phyloP scores from a whole-genome alignment of 371 early-diverging fungal species.

The Mucor indicus region DNA sequence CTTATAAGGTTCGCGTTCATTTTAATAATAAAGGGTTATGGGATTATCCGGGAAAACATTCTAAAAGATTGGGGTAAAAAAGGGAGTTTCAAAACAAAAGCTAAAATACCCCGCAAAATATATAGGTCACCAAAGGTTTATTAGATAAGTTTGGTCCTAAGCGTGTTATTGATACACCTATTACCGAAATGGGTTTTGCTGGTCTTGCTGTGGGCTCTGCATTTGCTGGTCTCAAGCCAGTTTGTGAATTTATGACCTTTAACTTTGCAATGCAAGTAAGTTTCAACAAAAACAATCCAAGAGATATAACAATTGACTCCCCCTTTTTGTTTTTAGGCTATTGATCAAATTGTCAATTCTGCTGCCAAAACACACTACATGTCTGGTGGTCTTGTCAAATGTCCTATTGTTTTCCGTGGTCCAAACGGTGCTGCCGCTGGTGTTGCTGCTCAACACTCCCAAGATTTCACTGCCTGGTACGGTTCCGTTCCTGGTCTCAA shows the following conservation, averaged over 20 bases:
- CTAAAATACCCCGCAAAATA: not conserved
- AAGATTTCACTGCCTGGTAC: slow-evolving; percentile 98
- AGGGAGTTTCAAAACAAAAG: slow-evolving; percentile 11
- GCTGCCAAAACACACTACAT: slow-evolving; percentile 99
- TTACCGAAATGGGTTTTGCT: slow-evolving; percentile 99
- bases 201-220: slow-evolving; percentile 99
- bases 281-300: not conserved
- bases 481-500: slow-evolving; percentile 98
- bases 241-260: slow-evolving; percentile 99
- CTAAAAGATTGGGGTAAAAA: slow-evolving; percentile 41
- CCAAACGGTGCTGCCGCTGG: slow-evolving; percentile 99
- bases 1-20: slow-evolving; percentile 86
- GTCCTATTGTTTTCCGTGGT: slow-evolving; percentile 99
- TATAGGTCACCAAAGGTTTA: slow-evolving; percentile 96
- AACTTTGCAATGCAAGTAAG: slow-evolving; percentile 99
- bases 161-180: slow-evolving; percentile 99
- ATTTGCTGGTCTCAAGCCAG: slow-evolving; percentile 93
- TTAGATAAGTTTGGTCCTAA: slow-evolving; percentile 96
- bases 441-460: slow-evolving; percentile 99
- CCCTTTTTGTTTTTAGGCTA: slow-evolving; percentile 73
- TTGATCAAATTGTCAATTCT: slow-evolving; percentile 99
- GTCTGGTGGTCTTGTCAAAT: slow-evolving; percentile 90
- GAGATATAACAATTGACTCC: not conserved
- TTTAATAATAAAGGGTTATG: not conserved
- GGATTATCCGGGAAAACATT: slow-evolving; percentile 44